A percentile compares a stretch with the other conserved stretches of the same genome.
Evolutionary conservation across 2,329 filamentous ascomycete genomes (phyloP).

Genomic region (Ceratocystis alfenasii): DNA sequence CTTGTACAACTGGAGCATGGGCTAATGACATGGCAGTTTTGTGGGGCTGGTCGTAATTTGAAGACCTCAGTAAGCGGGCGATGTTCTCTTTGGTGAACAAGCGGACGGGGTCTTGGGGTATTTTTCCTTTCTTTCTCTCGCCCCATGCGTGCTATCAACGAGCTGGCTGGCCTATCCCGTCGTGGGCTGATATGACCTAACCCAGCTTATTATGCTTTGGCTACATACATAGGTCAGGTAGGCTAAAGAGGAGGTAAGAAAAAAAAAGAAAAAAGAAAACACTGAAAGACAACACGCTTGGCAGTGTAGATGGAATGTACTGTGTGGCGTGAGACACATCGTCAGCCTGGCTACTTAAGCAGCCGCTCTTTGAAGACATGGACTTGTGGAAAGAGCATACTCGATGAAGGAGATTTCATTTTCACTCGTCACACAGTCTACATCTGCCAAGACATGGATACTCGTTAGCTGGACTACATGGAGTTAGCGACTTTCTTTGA

Average conservation of each 20-base stretch:
- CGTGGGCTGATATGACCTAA: not conserved
- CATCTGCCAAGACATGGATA: not conserved
- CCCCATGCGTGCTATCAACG: not conserved
- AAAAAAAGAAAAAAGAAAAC: not conserved
- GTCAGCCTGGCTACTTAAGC: slow-evolving; percentile 1
- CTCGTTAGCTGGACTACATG: not conserved
- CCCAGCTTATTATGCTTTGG: no score
- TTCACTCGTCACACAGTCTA: not conserved
- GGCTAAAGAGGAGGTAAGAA: not conserved
- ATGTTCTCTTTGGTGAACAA: not conserved
- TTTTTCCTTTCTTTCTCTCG: not conserved
- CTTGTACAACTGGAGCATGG: not conserved
- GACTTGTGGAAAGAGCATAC: no score
- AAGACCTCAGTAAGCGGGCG: not conserved
- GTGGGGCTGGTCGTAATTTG: not conserved
- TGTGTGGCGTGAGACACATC: not conserved
- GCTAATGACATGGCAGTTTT: not conserved
- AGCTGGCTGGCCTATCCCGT: no score
- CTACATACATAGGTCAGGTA: no score
- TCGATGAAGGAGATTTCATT: not conserved
- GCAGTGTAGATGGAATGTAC: not conserved
- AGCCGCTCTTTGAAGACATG: not conserved
- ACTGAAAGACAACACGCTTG: not conserved
- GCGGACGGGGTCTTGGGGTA: not conserved
- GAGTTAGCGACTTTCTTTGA: not conserved